Percentiles rank a stretch among this genome's conserved stretches.
These are phyloP conservation scores for Annona squamosa DNA, from an alignment of 164 flowering plant species.

Conservation along the genomic window DNA sequence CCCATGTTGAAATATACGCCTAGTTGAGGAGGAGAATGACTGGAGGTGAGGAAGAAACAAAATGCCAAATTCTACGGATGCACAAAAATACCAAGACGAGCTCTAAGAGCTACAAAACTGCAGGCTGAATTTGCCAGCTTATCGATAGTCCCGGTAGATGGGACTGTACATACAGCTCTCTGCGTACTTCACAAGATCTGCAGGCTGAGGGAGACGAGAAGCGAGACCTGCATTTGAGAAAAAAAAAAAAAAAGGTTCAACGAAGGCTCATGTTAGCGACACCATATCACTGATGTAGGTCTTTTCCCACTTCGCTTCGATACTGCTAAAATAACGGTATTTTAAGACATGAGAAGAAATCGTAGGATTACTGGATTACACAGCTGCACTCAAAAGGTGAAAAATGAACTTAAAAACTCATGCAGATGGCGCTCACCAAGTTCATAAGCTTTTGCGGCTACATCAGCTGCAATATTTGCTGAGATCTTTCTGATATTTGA, in stretches of 20 bases:
- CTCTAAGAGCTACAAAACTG: constrained; percentile 2
- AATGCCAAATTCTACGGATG: not conserved
- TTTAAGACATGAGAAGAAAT: not conserved
- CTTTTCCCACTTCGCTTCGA: not conserved
- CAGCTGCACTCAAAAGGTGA: not conserved
- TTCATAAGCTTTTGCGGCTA: constrained; percentile 90
- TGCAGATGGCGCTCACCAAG: constrained; percentile 49
- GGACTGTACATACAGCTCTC: constrained; percentile 97
- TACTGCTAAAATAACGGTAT: not conserved
- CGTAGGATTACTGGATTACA: not conserved
- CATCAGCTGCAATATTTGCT: constrained; percentile 84
- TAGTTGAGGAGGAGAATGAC: not conserved
- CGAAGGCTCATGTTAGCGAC: not conserved
- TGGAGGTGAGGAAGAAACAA: not conserved
- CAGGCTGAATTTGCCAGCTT: not conserved
- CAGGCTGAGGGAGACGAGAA: constrained; percentile 76
- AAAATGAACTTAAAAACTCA: not conserved
- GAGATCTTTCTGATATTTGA: constrained; percentile 80
- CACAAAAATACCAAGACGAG: not conserved
- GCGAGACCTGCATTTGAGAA: constrained; percentile 49
- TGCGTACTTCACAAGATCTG: constrained; percentile 63
- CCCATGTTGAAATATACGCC: not conserved
- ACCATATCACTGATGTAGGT: not conserved
- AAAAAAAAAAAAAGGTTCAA: no score
- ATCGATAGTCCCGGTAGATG: constrained; percentile 54